Base-by-base conservation (phyloP, 306 rosid species). In the Corylus heterophylla region DNA sequence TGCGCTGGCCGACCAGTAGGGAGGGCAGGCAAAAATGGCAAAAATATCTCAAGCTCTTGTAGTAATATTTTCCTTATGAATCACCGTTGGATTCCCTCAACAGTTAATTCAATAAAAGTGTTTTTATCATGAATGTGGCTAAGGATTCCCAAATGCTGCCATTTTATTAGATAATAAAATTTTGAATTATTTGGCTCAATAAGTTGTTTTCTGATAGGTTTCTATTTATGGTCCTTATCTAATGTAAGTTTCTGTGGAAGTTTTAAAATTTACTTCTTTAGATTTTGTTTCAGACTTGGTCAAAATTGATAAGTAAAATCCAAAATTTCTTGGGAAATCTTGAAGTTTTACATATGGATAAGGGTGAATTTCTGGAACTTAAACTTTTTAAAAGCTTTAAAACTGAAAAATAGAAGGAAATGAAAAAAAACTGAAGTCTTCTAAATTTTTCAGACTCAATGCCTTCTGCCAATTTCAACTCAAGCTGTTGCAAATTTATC, bases 361-460 rank as follows among this genome's bases (percentile, higher is more conserved):
- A 64, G 35, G 61, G 67, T 44, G 78, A 71, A 71, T 54, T 75
- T 78, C 68, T n/a, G 48, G 69, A 74, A 79, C 2, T 49, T 27
- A 54, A 27, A 25, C 13, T 35, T 63, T 29, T 35, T 35, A 63
- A 7, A 63, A 35, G n/a, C 20, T 6, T 13, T 63, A 13, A 14
- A 31, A 14, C 63, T 56, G 63, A 56, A 56, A 14, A 3, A 20
- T 3, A 13, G 8, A 20, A 56, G n/a, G n/a, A 56, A 56, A 20
- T 18, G n/a, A 56, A 56, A 20, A 56, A 2, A 56, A 5, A 39
- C 71, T 80, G 47, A 74, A 61, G 69, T 62, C 61, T 20, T 18
- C 5, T 56, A 76, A 71, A 37, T 69, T 83, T 29, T 18, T 76
- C 20, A 51, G 66, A 62, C 17, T 68, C 70, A 54, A 42, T 8